phyloP scores from a whole-genome alignment of 202 grass and related monocot genomes.

The Panicum hallii region DNA sequence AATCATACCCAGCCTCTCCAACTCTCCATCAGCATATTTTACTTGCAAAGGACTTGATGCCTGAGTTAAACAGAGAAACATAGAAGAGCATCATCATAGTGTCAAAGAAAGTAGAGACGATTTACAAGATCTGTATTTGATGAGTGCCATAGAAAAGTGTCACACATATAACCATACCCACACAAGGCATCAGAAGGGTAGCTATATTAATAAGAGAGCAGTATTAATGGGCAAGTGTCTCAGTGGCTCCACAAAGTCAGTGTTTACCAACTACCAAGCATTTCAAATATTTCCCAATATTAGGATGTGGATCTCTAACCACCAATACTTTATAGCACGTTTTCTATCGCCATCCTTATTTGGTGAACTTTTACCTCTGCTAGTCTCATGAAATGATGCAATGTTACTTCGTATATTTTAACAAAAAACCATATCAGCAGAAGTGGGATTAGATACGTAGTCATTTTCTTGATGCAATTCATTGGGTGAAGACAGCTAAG shows the following conservation, averaged over 20 bases:
- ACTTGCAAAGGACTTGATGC: constrained; percentile 99
- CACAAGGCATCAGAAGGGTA: constrained; percentile 31
- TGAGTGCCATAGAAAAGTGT: neutral
- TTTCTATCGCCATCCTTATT: constrained; percentile 31
- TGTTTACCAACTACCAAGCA: constrained; percentile 36
- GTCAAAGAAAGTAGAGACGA: constrained; percentile 28
- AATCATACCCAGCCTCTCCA: constrained; percentile 93
- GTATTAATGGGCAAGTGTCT: constrained; percentile 14
- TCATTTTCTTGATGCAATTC: constrained; percentile 37
- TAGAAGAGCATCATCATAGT: constrained; percentile 15
- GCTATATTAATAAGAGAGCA: constrained; percentile 3
- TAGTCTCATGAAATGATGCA: constrained; percentile 18
- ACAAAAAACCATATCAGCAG: constrained; percentile 6
- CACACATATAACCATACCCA: constrained; percentile 4
- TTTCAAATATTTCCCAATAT: constrained; percentile 29
- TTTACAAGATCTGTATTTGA: constrained; percentile 22
- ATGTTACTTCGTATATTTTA: constrained; percentile 39
- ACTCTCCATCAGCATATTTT: constrained; percentile 98
- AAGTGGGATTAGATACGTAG: constrained; percentile 42
- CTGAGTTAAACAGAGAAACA: constrained; percentile 53
- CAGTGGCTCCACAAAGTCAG: constrained; percentile 32
- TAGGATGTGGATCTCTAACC: constrained; percentile 10
- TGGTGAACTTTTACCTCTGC: constrained; percentile 28
- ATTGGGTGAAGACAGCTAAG: constrained; percentile 29
- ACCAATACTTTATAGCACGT: constrained; percentile 28